A percentile compares a stretch with the other conserved stretches of the same genome.
phyloP scores from a whole-genome alignment of 352 stramenopile species.

The Plasmopara muralis region DNA sequence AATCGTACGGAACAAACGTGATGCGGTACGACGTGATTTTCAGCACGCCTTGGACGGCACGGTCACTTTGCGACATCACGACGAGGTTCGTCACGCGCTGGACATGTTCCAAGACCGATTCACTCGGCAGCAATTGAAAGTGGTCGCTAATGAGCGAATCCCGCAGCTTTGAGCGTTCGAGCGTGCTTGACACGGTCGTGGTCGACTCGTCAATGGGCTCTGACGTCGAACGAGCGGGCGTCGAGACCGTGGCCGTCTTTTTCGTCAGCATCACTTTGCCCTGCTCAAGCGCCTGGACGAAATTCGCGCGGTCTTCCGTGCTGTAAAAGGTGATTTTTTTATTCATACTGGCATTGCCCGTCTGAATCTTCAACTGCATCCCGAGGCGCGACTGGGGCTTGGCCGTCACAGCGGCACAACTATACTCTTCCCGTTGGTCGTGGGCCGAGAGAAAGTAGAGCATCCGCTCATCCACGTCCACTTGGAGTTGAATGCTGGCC shows the following conservation, averaged over 20 bases:
- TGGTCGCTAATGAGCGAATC: slow-evolving; percentile 65
- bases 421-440: slow-evolving; percentile 73
- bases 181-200: slow-evolving; percentile 28
- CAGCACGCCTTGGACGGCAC: slow-evolving; percentile 73
- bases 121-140: slow-evolving; percentile 50
- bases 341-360: slow-evolving; percentile 56
- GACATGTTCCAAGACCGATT: slow-evolving; percentile 71
- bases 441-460: slow-evolving; percentile 77
- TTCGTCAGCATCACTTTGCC: slow-evolving; percentile 82
- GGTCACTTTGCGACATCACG: slow-evolving; percentile 77
- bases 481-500: slow-evolving; percentile 73
- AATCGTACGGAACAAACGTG: slow-evolving; percentile 79
- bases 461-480: slow-evolving; percentile 79
- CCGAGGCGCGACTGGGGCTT: slow-evolving; percentile 65
- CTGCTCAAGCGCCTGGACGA: slow-evolving; percentile 72
- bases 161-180: slow-evolving; percentile 34
- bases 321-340: slow-evolving; percentile 85
- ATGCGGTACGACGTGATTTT: slow-evolving; percentile 83
- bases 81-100: slow-evolving; percentile 83
- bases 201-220: slow-evolving; percentile 29
- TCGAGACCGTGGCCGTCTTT: slow-evolving; percentile 14
- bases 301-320: slow-evolving; percentile 74
- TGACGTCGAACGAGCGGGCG: slow-evolving; percentile 15
- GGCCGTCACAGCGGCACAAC: slow-evolving; percentile 69
- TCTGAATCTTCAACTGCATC: slow-evolving; percentile 86